These are phyloP conservation scores for Populus tremula DNA, from an alignment of 345 rosid genomes.

Conservation along the genomic window DNA sequence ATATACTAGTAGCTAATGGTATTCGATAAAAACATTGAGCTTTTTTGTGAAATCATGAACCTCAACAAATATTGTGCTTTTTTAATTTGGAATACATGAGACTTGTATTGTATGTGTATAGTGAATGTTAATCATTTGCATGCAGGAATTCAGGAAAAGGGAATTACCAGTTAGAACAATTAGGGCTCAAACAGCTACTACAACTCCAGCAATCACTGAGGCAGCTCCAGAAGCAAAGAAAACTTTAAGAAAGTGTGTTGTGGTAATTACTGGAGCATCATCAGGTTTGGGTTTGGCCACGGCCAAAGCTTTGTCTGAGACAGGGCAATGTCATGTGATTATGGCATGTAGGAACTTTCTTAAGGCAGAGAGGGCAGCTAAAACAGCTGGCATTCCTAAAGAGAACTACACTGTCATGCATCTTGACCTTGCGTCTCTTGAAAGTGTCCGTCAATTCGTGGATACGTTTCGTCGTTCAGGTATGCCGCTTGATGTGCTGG, in stretches of 20 bases:
- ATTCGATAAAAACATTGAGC: not conserved
- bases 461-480: conserved; percentile 55
- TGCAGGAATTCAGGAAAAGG: conserved; percentile 30
- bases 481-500: conserved; percentile 71
- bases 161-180: conserved; percentile 36
- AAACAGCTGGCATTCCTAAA: conserved; percentile 66
- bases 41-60: not conserved
- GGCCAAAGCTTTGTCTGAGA: conserved; percentile 83
- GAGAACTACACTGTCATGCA: conserved; percentile 88
- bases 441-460: conserved; percentile 80
- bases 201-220: conserved; percentile 41
- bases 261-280: conserved; percentile 75
- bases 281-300: conserved; percentile 83
- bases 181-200: conserved; percentile 62
- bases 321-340: conserved; percentile 77
- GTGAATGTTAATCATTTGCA: not conserved
- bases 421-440: conserved; percentile 85
- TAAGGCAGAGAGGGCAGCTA: conserved; percentile 81
- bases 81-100: not conserved
- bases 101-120: not conserved
- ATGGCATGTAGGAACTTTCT: conserved; percentile 97
- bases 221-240: conserved; percentile 55
- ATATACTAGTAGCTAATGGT: too few species aligned
- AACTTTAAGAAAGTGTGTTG: conserved; percentile 70
- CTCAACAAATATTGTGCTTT: not conserved